phyloP scores from a whole-genome alignment of 495 filamentous ascomycete species.

The Lasiosphaeriaceae sp. region DNA sequence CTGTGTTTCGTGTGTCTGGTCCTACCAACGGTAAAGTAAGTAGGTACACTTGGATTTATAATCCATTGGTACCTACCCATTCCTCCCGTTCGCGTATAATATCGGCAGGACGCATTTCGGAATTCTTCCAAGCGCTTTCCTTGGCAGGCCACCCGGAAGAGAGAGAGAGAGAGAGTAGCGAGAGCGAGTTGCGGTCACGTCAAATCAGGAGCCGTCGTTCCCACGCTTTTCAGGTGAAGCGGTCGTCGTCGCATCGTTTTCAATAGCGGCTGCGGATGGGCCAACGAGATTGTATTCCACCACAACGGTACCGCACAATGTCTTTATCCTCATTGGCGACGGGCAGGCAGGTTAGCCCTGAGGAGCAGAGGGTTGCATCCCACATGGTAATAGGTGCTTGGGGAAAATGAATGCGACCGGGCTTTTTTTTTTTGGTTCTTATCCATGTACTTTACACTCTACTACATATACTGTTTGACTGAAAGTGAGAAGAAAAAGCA shows the following conservation, averaged over 20 bases:
- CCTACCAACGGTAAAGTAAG: no score
- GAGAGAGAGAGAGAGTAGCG: no score
- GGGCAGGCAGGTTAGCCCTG: neutral
- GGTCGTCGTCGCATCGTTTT: neutral
- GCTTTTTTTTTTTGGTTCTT: no score
- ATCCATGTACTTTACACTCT: no score
- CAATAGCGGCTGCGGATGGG: constrained; percentile 8
- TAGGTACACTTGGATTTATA: no score
- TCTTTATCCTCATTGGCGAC: constrained; percentile 3
- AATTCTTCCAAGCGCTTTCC: neutral
- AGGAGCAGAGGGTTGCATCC: neutral
- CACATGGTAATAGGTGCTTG: neutral
- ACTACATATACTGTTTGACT: no score
- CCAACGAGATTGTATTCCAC: constrained; percentile 13
- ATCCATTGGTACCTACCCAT: no score
- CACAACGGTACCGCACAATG: constrained; percentile 6
- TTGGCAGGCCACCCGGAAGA: neutral
- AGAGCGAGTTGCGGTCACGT: neutral
- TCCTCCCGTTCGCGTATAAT: no score
- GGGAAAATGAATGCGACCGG: neutral
- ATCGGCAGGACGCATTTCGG: no score
- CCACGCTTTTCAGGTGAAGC: neutral
- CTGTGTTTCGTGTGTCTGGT: no score
- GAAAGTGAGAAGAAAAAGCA: no score
- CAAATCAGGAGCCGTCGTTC: no score